These are phyloP conservation scores for Rubus parviflorus DNA, from an alignment of 306 rosid species.

Conservation along the genomic window DNA sequence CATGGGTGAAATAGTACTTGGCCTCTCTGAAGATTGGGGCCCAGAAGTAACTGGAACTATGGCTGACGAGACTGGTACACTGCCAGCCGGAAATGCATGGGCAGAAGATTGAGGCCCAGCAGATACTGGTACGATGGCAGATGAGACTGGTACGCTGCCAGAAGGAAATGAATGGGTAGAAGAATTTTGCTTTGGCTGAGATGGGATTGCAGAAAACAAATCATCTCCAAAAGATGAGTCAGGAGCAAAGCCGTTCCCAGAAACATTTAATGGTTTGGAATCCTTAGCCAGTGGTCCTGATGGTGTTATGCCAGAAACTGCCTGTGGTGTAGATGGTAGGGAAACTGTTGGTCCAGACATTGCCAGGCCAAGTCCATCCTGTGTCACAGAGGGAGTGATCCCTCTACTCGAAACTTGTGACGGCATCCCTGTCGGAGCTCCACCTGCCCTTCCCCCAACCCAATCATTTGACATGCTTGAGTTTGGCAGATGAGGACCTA, in stretches of 20 bases:
- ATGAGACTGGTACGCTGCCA: conserved; percentile 43
- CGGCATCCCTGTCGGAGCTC: conserved; percentile 39
- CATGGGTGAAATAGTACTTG: conserved; percentile 39
- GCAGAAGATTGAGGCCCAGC: conserved; percentile 55
- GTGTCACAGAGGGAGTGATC: conserved; percentile 40
- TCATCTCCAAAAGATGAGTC: conserved; percentile 71
- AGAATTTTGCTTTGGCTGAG: conserved; percentile 55
- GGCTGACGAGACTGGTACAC: conserved; percentile 44
- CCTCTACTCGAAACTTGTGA: conserved; percentile 48
- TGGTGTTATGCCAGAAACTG: conserved; percentile 45
- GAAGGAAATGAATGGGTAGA: conserved; percentile 48
- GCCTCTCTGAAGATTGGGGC: conserved; percentile 48
- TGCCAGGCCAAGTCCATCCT: conserved; percentile 56
- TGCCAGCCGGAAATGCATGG: conserved; percentile 43
- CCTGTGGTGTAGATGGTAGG: conserved; percentile 46
- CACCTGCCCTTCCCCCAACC: conserved; percentile 45
- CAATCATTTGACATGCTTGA: conserved; percentile 45
- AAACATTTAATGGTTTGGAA: conserved; percentile 37
- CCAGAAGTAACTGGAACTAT: conserved; percentile 52
- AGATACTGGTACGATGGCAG: conserved; percentile 53
- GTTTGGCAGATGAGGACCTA: conserved; percentile 40
- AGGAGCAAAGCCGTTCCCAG: conserved; percentile 70
- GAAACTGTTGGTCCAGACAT: conserved; percentile 52
- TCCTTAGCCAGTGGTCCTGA: conserved; percentile 50
- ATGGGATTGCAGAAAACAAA: conserved; percentile 57